Base-by-base conservation (phyloP, 2,329 filamentous ascomycete genomes). In the Pestalotiopsis sp. region DNA sequence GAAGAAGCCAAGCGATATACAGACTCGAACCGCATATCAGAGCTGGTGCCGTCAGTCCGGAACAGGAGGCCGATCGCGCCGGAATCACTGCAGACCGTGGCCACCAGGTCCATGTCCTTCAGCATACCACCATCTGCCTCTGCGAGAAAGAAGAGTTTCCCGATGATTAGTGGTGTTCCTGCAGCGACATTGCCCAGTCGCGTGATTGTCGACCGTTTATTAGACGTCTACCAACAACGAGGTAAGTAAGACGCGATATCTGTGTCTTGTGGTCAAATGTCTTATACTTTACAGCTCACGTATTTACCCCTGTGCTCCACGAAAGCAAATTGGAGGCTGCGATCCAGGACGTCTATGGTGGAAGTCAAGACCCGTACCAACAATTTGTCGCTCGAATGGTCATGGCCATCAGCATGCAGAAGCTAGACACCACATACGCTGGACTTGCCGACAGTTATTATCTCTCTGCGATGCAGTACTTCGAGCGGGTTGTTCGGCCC, bases 381-480 rank as follows among this genome's bases (percentile, higher is more conserved):
- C 94, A 96, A 75, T 98, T 98, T 75, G 88, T 95, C 59, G 83
- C 97, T 64, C 91, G 93, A 68, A 95, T 98, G 89, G 93, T 98
- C 66, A 90, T 98, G 76, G 95, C 96, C 38, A 97, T 98, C 76
- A 95, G 94, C 78, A 88, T 98, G 80, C 95, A 98, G 80, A 97
- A 97, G 79, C 86, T 98, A 75, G 93, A 95, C 77, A 89, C 91
- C 0, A 91, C 93, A 72, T 98, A 96, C 79, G 94, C 95, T n/a
- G 95, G 95, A 27, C 84, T 98, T 36, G 95, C 96, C 38, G 95
- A 98, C 80, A 95, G 94, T 77, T 98, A 97, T 81, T 98, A 98
- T 76, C 86, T 98, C 25, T 93, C 95, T 27, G 95, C 95, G 4
- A 90, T 98, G 82, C 90, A 91, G 70, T 91, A 91, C 74, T 90